Percentiles rank a stretch among this genome's conserved stretches.
These are phyloP conservation scores for Simplicillium aogashimaense DNA, from an alignment of 2,329 filamentous ascomycete species.

Conservation along the genomic window DNA sequence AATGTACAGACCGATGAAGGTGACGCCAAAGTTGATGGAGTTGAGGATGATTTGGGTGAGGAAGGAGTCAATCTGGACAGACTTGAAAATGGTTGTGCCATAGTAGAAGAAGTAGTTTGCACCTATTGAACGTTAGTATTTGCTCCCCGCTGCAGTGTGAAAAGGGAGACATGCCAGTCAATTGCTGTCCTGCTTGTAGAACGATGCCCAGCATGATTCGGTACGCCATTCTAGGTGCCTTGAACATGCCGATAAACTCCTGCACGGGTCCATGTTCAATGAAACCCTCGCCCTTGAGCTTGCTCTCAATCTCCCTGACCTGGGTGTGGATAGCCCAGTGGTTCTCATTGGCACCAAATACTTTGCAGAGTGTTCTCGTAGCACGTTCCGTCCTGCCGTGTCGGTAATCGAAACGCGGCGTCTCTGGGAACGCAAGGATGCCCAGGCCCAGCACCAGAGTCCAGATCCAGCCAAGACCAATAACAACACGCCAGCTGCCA, in stretches of 20 bases:
- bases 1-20: conserved; percentile 60
- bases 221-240: conserved; percentile 53
- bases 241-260: conserved; percentile 50
- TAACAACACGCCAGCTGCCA: conserved; percentile 51
- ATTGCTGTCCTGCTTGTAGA: conserved; percentile 57
- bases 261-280: conserved; percentile 28
- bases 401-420: conserved; percentile 41
- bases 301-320: conserved; percentile 42
- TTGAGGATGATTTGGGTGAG: conserved; percentile 59
- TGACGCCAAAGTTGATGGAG: conserved; percentile 57
- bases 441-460: conserved; percentile 36
- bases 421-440: conserved; percentile 41
- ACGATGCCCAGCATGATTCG: conserved; percentile 49
- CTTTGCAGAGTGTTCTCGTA: conserved; percentile 33
- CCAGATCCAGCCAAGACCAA: conserved; percentile 42
- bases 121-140: too few species aligned
- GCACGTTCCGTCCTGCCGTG: conserved; percentile 35
- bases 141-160: too few species aligned
- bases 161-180: too few species aligned
- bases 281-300: conserved; percentile 37
- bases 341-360: conserved; percentile 33
- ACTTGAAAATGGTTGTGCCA: conserved; percentile 39
- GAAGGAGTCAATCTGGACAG: conserved; percentile 45
- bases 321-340: conserved; percentile 36
- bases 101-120: conserved; percentile 62